Conservation (phyloP, 1,284 basidiomycete species). For the Leccinum pachyderme region DNA sequence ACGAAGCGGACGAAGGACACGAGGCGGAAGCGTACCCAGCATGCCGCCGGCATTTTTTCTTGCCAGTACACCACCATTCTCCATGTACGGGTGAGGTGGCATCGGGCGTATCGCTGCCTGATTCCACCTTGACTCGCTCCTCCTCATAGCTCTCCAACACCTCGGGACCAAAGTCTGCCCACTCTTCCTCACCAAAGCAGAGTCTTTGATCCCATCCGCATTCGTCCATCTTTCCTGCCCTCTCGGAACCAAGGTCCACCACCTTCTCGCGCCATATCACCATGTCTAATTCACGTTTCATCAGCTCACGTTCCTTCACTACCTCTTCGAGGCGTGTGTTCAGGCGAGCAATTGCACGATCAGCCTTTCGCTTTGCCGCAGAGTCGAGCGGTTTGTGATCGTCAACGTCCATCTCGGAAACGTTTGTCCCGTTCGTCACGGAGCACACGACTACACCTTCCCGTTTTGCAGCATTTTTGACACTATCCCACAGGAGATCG, state of each 20-base stretch:
- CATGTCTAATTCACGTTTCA: conserved; percentile 65
- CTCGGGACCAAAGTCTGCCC: conserved; percentile 58
- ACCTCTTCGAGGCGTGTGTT: conserved; percentile 52
- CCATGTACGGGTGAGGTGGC: conserved; percentile 38
- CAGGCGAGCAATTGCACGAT: conserved; percentile 54
- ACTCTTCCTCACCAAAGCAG: conserved; percentile 77
- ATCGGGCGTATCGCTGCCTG: conserved; percentile 38
- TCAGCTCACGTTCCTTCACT: conserved; percentile 55
- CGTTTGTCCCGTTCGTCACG: conserved; percentile 18
- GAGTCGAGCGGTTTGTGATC: conserved; percentile 10
- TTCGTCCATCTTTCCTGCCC: conserved; percentile 55
- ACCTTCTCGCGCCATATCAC: conserved; percentile 66
- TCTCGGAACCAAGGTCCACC: conserved; percentile 59
- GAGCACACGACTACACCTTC: conserved; percentile 62
- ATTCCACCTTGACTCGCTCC: conserved; percentile 31
- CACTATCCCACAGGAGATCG: conserved; percentile 65
- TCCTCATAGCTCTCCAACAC: conserved; percentile 70
- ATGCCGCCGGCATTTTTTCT: conserved; percentile 76
- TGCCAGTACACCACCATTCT: conserved; percentile 74
- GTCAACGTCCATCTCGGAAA: conserved; percentile 22
- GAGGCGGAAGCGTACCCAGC: conserved; percentile 49
- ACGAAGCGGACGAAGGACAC: conserved; percentile 7
- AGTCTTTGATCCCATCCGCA: conserved; percentile 86
- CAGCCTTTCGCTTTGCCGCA: conserved; percentile 40
- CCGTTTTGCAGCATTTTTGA: conserved; percentile 62